Conservation (phyloP, 2,329 filamentous ascomycete genomes). For the Colletotrichum sp. region DNA sequence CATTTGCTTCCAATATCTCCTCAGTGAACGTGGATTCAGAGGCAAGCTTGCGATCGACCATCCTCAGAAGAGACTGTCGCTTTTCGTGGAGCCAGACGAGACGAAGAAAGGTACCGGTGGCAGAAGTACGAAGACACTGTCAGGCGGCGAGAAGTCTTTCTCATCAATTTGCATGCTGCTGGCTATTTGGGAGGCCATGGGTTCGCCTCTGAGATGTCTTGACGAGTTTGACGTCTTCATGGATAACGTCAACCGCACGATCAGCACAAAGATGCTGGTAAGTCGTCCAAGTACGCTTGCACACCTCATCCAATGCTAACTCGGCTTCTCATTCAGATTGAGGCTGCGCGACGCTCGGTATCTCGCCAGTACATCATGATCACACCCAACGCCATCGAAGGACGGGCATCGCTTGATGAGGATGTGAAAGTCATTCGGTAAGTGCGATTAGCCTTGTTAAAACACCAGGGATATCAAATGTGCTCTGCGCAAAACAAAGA, state of each 20-base stretch:
- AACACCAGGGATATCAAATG: constrained; percentile 3
- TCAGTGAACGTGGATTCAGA: constrained; percentile 88
- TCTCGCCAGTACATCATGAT: constrained; percentile 96
- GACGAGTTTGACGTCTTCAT: constrained; percentile 99
- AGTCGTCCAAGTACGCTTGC: constrained; percentile 36
- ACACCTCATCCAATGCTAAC: not conserved
- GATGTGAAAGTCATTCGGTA: constrained; percentile 83
- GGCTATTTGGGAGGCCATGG: constrained; percentile 97
- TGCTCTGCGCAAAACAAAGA: not conserved
- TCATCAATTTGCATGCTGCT: constrained; percentile 94
- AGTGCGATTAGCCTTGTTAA: constrained; percentile 24
- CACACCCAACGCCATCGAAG: constrained; percentile 84
- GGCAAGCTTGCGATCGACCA: constrained; percentile 84
- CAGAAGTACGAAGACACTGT: constrained; percentile 88
- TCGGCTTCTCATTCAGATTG: constrained; percentile 60
- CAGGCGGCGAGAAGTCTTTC: constrained; percentile 97
- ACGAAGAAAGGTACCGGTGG: constrained; percentile 74
- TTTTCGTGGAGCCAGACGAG: constrained; percentile 75
- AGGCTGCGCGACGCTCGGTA: constrained; percentile 83
- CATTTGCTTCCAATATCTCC: constrained; percentile 84
- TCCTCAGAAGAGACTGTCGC: constrained; percentile 72
- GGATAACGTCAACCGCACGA: constrained; percentile 94
- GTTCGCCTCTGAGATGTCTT: constrained; percentile 89
- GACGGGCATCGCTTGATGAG: constrained; percentile 58
- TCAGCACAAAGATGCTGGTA: constrained; percentile 93